Percentiles rank a stretch among this genome's conserved stretches.
These are phyloP conservation scores for Schwanniomyces etchellsii DNA, from an alignment of 1,139 yeast species.

Conservation along the genomic window DNA sequence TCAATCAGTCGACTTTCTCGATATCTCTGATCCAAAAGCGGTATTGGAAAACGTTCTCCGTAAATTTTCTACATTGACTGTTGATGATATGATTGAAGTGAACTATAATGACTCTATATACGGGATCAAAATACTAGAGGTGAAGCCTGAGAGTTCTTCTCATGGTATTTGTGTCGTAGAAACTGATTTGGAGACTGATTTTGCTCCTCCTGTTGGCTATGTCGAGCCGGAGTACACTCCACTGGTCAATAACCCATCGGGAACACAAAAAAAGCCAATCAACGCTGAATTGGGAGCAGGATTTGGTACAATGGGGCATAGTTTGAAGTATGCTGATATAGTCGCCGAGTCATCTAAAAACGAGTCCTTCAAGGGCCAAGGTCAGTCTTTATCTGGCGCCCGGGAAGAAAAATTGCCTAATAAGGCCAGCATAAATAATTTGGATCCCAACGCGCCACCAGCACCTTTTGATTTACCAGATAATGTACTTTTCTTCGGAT, in stretches of 20 bases:
- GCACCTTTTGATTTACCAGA: slow-evolving; percentile 70
- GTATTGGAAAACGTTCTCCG: slow-evolving; percentile 89
- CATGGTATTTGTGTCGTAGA: slow-evolving; percentile 90
- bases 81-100: slow-evolving; percentile 80
- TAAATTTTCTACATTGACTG: slow-evolving; percentile 83
- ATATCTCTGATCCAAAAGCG: slow-evolving; percentile 93
- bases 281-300: slow-evolving; percentile 40
- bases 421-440: slow-evolving; percentile 26
- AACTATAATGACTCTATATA: slow-evolving; percentile 76
- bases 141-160: slow-evolving; percentile 65
- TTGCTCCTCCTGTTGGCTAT: slow-evolving; percentile 98
- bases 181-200: slow-evolving; percentile 94
- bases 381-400: slow-evolving; percentile 68
- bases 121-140: slow-evolving; percentile 81
- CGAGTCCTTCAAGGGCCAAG: slow-evolving; percentile 52
- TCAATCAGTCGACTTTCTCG: slow-evolving; percentile 87
- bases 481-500: slow-evolving; percentile 91
- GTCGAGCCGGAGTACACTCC: slow-evolving; percentile 75
- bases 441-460: slow-evolving; percentile 55
- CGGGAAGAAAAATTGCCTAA: slow-evolving; percentile 8
- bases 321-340: slow-evolving; percentile 63
- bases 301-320: slow-evolving; percentile 74
- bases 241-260: slow-evolving; percentile 26
- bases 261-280: slow-evolving; percentile 29
- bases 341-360: slow-evolving; percentile 34